Evolutionary conservation across 2,329 filamentous ascomycete species (phyloP), one percentile per base, ranked within the genome.

Genomic region (Phialocephala subalpina): DNA sequence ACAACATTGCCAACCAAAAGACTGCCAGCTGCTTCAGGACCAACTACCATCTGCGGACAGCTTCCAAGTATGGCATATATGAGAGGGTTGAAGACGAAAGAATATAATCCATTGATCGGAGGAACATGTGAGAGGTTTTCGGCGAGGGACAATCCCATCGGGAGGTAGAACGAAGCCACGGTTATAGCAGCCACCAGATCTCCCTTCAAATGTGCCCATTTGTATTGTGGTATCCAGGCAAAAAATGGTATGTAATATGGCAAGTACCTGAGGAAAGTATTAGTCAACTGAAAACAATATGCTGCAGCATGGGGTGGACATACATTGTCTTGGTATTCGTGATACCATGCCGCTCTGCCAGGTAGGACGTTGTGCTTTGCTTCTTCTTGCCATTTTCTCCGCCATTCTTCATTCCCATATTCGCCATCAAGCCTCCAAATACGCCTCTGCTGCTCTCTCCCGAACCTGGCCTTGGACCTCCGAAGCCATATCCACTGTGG

Each of bases 131-230:
- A 94, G 49, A 99, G 88, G 76, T 98, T 98, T 47, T 93, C 89
- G 63, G 96, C 94, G 70, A 97, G 91, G 0, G 96, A 98, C 16
- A 99, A 86, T 0, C 94, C 92, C 94, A 99, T 97, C 60, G 96
- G 96, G 42, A 99, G 91, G 78, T 99, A 99, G 81, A 99, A 96
- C 29, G 94, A 97, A n/a, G 95, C 93, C 82, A 99, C 91, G n/a
- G 96, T 98, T 69, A 98, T 78, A 58, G 95, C 94, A 9, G 95
- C 91, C 16, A 97, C 83, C 20, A 98, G 81, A 78, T 99, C 96
- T 57, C 96, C 96, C 72, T 90, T 88, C 57, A 98, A 79, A 79
- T 92, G 97, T 3, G 88, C 86, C 85, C 88, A 90, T 72, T 87
- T 88, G 79, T 99, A 99, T 80, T 97, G 93, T 60, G 84, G 85